A percentile compares a stretch with the other conserved stretches of the same genome.
These are phyloP conservation scores for Albophoma yamanashiensis DNA, from an alignment of 2,329 filamentous ascomycete species.

Conservation along the genomic window DNA sequence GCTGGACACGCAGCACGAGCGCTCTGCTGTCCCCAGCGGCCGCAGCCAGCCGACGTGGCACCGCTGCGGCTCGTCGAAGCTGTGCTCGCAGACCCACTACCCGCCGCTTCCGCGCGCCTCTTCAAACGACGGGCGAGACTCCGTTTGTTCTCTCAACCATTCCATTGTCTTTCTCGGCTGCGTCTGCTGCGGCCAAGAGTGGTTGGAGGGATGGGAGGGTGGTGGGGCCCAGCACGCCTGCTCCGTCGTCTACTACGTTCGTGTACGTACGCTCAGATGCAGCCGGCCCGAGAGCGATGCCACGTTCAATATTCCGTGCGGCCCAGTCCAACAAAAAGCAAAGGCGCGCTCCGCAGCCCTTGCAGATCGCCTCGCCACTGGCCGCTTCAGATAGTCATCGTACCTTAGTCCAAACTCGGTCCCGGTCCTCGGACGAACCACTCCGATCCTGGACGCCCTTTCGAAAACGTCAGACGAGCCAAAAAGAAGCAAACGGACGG, in stretches of 20 bases:
- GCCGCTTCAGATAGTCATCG: neutral
- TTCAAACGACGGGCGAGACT: neutral
- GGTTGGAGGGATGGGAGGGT: neutral
- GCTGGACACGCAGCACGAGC: neutral
- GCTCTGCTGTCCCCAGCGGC: neutral
- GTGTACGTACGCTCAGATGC: neutral
- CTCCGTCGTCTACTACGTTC: no score
- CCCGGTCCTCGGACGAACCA: neutral
- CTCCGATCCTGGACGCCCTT: neutral
- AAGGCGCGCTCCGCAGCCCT: neutral
- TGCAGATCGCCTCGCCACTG: neutral
- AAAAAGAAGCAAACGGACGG: neutral
- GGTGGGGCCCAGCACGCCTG: neutral
- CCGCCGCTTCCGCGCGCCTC: neutral
- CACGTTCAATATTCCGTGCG: neutral
- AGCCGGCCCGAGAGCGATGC: neutral
- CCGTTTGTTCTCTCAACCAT: neutral
- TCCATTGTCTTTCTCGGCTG: neutral
- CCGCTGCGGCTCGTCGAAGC: neutral
- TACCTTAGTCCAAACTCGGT: neutral
- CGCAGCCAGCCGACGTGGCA: neutral
- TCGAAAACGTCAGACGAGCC: neutral
- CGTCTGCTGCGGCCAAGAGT: neutral
- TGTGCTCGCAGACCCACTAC: neutral
- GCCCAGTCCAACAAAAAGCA: neutral